Conservation (phyloP, 129 eudicot genomes). For the Flaveria robusta region DNA sequence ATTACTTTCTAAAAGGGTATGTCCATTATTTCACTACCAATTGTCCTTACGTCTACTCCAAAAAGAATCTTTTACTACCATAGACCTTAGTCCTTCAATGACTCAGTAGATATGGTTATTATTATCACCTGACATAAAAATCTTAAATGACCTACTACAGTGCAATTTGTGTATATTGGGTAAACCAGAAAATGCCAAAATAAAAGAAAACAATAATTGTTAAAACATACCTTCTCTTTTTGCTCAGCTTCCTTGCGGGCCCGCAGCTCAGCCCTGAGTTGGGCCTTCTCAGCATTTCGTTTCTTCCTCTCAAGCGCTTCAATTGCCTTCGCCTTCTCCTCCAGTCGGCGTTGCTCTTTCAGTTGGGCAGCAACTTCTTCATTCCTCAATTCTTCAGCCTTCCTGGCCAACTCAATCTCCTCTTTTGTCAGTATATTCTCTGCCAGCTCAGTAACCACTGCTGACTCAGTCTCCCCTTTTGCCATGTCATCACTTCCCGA, state of each 20-base stretch:
- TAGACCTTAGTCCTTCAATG: constrained; percentile 3
- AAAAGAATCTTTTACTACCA: constrained; percentile 12
- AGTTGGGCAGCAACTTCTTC: constrained; percentile 56
- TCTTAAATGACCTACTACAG: background rate
- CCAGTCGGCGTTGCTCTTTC: constrained; percentile 73
- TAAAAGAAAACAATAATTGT: background rate
- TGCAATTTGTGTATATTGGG: background rate
- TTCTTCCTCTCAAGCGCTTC: constrained; percentile 90
- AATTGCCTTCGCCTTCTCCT: constrained; percentile 77
- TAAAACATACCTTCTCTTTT: constrained; percentile 35
- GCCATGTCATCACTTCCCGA: constrained; percentile 18
- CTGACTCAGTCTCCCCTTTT: constrained; percentile 19
- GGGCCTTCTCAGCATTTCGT: constrained; percentile 79
- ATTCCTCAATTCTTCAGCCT: constrained; percentile 52
- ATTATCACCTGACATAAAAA: background rate
- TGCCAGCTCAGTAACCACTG: constrained; percentile 38
- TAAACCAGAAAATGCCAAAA: background rate
- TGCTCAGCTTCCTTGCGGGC: constrained; percentile 77
- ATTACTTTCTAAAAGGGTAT: background rate
- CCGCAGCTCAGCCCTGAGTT: constrained; percentile 65
- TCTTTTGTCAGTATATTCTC: constrained; percentile 38
- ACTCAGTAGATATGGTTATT: constrained; percentile 8
- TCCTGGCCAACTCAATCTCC: constrained; percentile 57
- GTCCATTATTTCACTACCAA: constrained; percentile 8
- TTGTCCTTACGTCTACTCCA: background rate